Conservation (phyloP, 1,284 basidiomycete genomes). For the Pseudozyma thailandica region DNA sequence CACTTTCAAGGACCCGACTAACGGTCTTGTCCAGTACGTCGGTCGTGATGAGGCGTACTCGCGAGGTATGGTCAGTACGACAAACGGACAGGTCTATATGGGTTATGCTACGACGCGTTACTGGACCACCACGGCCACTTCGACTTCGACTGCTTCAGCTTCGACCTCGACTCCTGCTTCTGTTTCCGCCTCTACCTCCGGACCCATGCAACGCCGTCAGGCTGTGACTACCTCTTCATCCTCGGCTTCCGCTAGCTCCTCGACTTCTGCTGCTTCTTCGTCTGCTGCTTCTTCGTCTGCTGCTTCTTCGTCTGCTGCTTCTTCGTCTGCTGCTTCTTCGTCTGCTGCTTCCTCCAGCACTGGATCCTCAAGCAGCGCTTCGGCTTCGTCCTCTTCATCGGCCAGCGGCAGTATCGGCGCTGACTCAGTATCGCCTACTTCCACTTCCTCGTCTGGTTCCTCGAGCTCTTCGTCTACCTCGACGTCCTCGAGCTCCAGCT, state of each 20-base stretch:
- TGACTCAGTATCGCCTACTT: too few relatives aligned
- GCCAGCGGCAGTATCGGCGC: not conserved
- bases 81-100: conserved; percentile 44
- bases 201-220: not conserved
- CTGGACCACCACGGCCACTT: conserved; percentile 6
- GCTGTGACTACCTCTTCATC: conserved; percentile 6
- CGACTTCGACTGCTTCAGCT: conserved; percentile 9
- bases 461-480: not conserved
- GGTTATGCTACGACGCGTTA: conserved; percentile 50
- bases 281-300: not conserved
- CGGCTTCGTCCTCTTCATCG: conserved; percentile 14
- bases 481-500: conserved; percentile 12
- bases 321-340: not conserved
- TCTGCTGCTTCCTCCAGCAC: conserved; percentile 1
- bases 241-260: conserved; percentile 1
- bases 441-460: conserved; percentile 7
- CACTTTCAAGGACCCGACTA: conserved; percentile 51
- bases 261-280: conserved; percentile 3
- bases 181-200: conserved; percentile 2
- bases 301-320: conserved; percentile 1
- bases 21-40: conserved; percentile 51
- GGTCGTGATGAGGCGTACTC: conserved; percentile 27
- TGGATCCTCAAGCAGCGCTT: not conserved
- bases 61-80: conserved; percentile 38
- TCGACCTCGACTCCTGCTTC: conserved; percentile 10